Evolutionary conservation across 208 protist genomes (phyloP).

Genomic region (Angomonas deanei): DNA sequence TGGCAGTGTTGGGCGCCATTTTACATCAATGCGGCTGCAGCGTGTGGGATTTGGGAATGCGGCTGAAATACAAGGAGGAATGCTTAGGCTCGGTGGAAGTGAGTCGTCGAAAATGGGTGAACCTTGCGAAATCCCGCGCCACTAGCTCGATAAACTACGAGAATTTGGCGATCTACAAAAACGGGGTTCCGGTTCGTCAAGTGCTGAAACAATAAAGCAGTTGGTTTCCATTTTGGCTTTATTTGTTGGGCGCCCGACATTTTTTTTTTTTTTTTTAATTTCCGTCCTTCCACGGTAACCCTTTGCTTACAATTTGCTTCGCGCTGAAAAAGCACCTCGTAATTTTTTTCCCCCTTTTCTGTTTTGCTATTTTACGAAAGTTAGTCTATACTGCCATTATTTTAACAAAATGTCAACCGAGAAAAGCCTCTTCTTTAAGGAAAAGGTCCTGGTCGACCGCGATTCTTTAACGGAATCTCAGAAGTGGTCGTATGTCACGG

Average conservation of each 20-base stretch:
- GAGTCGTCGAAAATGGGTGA: conserved; percentile 37
- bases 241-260: conserved; percentile 15
- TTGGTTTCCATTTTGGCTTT: not conserved
- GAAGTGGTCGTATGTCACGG: conserved; percentile 73
- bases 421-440: conserved; percentile 3
- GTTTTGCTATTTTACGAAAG: not conserved
- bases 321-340: too few species aligned
- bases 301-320: too few species aligned
- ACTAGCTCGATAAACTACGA: not conserved
- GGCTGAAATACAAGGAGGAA: conserved; percentile 67
- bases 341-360: not conserved
- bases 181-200: not conserved
- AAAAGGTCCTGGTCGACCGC: conserved; percentile 16
- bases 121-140: conserved; percentile 18
- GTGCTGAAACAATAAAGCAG: not conserved
- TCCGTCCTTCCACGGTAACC: not conserved
- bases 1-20: conserved; percentile 43
- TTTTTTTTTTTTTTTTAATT: conserved; percentile 12
- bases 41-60: conserved; percentile 89
- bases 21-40: conserved; percentile 49
- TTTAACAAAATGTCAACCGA: not conserved
- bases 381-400: not conserved
- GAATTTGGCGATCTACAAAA: not conserved
- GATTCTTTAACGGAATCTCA: conserved; percentile 69
- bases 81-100: conserved; percentile 27